phyloP scores from a whole-genome alignment of 345 rosid species.

The Eucalyptus fibrosa region DNA sequence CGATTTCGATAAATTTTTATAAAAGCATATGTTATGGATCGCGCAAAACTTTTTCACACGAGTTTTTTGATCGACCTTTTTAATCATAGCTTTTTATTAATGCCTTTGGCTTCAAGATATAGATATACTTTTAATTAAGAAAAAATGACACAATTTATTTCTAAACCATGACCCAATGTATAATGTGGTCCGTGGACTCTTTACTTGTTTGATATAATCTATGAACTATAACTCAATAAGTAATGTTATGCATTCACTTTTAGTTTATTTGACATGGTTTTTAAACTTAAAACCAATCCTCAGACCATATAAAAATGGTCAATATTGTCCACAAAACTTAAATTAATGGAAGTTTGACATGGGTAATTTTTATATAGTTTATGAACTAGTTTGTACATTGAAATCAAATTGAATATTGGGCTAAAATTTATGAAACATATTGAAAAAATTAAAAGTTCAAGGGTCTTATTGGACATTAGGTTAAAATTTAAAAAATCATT shows the following conservation, averaged over 20 bases:
- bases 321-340: not conserved
- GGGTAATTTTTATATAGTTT: not conserved
- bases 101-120: not conserved
- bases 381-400: accelerated
- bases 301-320: accelerated
- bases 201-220: too few relatives aligned
- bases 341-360: accelerated
- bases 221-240: not conserved
- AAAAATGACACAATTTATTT: accelerated
- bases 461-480: accelerated
- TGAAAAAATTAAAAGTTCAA: too few relatives aligned
- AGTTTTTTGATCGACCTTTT: not conserved
- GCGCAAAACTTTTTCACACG: not conserved
- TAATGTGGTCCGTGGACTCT: accelerated
- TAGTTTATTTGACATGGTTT: accelerated
- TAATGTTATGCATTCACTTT: accelerated
- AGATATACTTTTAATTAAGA: not conserved
- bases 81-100: not conserved
- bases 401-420: accelerated
- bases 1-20: not conserved
- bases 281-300: accelerated
- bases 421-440: accelerated
- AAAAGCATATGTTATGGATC: not conserved
- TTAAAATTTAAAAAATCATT: too few relatives aligned
- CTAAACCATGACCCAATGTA: accelerated